Evolutionary conservation across 176 grass and related monocot genomes (phyloP).

Genomic region (Panicum miliaceum): DNA sequence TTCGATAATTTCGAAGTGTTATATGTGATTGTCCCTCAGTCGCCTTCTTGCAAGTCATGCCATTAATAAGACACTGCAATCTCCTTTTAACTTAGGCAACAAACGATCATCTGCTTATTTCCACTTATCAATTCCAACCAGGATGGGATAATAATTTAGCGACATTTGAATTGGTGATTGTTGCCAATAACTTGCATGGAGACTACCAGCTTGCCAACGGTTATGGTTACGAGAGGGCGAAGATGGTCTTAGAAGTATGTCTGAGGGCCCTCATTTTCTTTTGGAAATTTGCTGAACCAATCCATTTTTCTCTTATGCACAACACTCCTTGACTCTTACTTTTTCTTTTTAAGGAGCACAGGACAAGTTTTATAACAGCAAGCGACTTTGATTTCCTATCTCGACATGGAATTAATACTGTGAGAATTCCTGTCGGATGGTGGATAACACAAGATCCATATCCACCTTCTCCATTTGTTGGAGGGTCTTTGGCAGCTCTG

Average conservation of each 20-base stretch:
- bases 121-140: constrained; percentile 74
- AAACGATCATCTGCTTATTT: constrained; percentile 59
- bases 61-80: constrained; percentile 39
- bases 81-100: constrained; percentile 65
- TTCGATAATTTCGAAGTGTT: constrained; percentile 12
- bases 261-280: background rate
- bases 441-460: constrained; percentile 73
- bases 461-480: constrained; percentile 69
- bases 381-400: constrained; percentile 72
- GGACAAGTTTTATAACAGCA: constrained; percentile 71
- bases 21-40: constrained; percentile 30
- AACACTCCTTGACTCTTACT: constrained; percentile 33
- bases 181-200: constrained; percentile 72
- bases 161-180: constrained; percentile 75
- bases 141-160: constrained; percentile 72
- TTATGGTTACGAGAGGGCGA: constrained; percentile 55
- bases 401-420: constrained; percentile 65
- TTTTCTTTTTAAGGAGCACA: constrained; percentile 56
- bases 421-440: constrained; percentile 88
- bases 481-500: constrained; percentile 68
- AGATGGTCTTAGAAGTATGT: constrained; percentile 68
- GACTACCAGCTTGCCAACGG: constrained; percentile 90
- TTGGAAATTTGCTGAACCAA: constrained; percentile 7
- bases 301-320: background rate
- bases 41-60: constrained; percentile 6